These are phyloP conservation scores for Saxophila tyrrhenica DNA, from an alignment of 495 filamentous ascomycete genomes.

Conservation along the genomic window DNA sequence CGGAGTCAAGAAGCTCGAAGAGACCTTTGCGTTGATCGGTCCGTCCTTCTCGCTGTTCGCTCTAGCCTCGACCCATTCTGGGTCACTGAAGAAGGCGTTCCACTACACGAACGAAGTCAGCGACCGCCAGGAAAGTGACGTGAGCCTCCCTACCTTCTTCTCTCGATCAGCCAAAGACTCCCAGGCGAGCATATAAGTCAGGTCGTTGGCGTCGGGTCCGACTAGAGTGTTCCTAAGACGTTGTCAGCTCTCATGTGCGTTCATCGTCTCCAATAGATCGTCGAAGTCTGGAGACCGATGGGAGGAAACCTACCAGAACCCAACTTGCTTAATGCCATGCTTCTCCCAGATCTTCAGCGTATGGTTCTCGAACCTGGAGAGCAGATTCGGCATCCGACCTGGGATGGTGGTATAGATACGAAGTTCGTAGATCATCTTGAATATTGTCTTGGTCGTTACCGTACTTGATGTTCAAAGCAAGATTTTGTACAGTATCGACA, in stretches of 20 bases:
- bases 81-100: constrained; percentile 8
- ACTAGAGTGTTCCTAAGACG: constrained; percentile 6
- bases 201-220: constrained; percentile 10
- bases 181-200: constrained; percentile 13
- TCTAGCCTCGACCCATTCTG: constrained; percentile 7
- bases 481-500: no score
- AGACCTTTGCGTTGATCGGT: constrained; percentile 8
- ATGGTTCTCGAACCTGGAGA: constrained; percentile 9
- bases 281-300: neutral
- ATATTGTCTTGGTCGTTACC: neutral
- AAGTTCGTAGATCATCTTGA: constrained; percentile 10
- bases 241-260: no score
- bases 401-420: constrained; percentile 9
- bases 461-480: no score
- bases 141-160: no score
- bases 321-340: constrained; percentile 12
- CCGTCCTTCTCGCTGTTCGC: constrained; percentile 11
- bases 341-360: constrained; percentile 14
- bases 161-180: constrained; percentile 14
- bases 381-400: constrained; percentile 11
- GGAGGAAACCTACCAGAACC: constrained; percentile 6
- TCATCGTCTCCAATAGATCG: neutral
- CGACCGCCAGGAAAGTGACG: no score
- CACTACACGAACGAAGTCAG: no score
- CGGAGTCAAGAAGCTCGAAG: constrained; percentile 8